Percentiles rank a stretch among this genome's conserved stretches.
Conservation (phyloP, 164 flowering plant species). For the Aristolochia californica region DNA sequence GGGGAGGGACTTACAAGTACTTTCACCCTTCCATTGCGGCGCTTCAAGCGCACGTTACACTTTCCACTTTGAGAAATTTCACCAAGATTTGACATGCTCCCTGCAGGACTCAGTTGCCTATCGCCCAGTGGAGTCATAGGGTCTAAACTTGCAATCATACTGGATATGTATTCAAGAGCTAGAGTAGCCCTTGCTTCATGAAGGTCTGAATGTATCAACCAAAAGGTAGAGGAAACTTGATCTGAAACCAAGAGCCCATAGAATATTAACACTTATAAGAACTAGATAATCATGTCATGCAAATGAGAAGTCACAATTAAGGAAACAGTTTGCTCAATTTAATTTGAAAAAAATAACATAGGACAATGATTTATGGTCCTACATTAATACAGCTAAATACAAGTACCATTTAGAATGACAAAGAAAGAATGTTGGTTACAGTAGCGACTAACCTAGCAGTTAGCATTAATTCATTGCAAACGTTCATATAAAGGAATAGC, state of each 20-base stretch:
- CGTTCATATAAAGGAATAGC: background rate
- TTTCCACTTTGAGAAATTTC: constrained; percentile 46
- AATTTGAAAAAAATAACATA: too few species aligned
- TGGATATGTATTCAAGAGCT: constrained; percentile 70
- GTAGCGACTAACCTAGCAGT: background rate
- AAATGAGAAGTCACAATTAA: too few species aligned
- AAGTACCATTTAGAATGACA: too few species aligned
- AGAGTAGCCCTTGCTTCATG: constrained; percentile 43
- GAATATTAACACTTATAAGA: too few species aligned
- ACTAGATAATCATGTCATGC: too few species aligned
- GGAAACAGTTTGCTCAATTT: too few species aligned
- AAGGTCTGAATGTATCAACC: constrained; percentile 73
- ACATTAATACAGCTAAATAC: too few species aligned
- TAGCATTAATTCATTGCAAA: background rate
- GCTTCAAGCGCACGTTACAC: constrained; percentile 53
- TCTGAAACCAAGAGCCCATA: constrained; percentile 48
- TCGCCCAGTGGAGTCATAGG: constrained; percentile 23
- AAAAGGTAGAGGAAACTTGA: constrained; percentile 57
- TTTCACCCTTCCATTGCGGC: constrained; percentile 89
- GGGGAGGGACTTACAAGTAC: constrained; percentile 35
- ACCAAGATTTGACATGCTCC: constrained; percentile 26
- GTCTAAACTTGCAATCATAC: constrained; percentile 64
- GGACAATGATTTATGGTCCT: too few species aligned
- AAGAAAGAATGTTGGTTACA: too few species aligned
- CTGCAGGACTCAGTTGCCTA: constrained; percentile 24